These are phyloP conservation scores for Tephrocybe sp. DNA, from an alignment of 768 basidiomycete species.

Conservation along the genomic window DNA sequence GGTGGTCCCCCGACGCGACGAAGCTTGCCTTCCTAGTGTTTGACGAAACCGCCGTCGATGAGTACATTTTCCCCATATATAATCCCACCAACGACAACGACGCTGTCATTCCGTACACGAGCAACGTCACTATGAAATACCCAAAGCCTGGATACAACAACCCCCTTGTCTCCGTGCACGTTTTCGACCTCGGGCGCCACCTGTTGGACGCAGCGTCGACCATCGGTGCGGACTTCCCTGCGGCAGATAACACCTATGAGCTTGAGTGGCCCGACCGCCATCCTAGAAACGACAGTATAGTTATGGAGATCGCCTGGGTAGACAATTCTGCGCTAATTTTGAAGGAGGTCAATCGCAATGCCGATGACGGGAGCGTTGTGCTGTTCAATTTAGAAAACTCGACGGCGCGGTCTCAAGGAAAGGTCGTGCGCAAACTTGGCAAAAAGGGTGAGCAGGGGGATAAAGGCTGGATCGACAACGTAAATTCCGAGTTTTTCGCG, in stretches of 20 bases:
- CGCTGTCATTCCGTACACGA: constrained; percentile 78
- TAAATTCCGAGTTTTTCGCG: constrained; percentile 34
- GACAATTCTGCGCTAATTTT: constrained; percentile 69
- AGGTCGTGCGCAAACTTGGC: constrained; percentile 76
- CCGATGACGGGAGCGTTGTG: constrained; percentile 77
- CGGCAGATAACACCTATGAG: constrained; percentile 47
- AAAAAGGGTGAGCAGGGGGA: constrained; percentile 85
- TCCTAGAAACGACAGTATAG: constrained; percentile 60
- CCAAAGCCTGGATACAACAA: constrained; percentile 92
- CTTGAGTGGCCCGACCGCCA: constrained; percentile 69
- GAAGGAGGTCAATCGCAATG: constrained; percentile 86
- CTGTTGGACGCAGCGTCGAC: constrained; percentile 31
- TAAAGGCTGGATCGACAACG: constrained; percentile 92
- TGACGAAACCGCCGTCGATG: constrained; percentile 87
- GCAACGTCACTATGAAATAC: constrained; percentile 71
- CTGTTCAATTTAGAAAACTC: constrained; percentile 58
- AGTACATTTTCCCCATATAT: constrained; percentile 88
- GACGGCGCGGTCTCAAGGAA: constrained; percentile 36
- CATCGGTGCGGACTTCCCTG: constrained; percentile 24
- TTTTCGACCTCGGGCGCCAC: constrained; percentile 75
- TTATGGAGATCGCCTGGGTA: constrained; percentile 89
- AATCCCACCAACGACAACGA: constrained; percentile 77
- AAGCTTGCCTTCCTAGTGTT: constrained; percentile 83
- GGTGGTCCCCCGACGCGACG: constrained; percentile 85
- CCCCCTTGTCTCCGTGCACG: constrained; percentile 78